Percentiles rank a stretch among this genome's conserved stretches.
Conservation (phyloP, 1,284 basidiomycete species). For the Sporisorium exsertum region DNA sequence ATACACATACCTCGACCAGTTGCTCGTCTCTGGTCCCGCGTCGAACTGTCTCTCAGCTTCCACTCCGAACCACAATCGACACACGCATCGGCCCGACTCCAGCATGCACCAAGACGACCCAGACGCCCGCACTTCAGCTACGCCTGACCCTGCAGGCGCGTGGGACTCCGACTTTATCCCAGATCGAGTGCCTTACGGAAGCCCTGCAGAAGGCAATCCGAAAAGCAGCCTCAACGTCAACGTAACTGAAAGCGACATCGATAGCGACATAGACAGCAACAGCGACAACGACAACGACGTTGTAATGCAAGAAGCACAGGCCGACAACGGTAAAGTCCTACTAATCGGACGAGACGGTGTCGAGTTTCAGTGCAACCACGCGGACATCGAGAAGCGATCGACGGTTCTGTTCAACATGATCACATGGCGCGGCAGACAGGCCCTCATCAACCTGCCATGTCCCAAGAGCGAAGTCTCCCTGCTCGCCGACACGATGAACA, state of each 20-base stretch:
- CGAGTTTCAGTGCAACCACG: neutral
- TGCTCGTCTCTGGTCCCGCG: neutral
- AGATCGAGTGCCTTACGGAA: no score
- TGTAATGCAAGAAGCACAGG: neutral
- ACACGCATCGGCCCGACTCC: no score
- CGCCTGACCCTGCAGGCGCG: no score
- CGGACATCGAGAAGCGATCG: neutral
- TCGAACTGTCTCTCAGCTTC: neutral
- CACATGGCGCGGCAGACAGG: neutral
- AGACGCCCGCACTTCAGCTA: no score
- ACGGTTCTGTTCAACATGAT: neutral
- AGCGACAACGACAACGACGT: neutral
- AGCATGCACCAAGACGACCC: no score
- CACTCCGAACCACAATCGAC: neutral
- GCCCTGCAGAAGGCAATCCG: no score
- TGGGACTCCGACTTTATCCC: no score
- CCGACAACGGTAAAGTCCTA: neutral
- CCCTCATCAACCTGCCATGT: neutral
- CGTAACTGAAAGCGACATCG: no score
- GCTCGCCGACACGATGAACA: conserved; percentile 2
- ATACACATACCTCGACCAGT: neutral
- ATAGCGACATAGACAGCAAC: no score
- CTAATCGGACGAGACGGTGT: neutral
- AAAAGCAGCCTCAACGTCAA: no score
- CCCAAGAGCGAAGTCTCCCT: neutral